Percentiles rank a stretch among this genome's conserved stretches.
Evolutionary conservation across 2,329 filamentous ascomycete genomes (phyloP).

Genomic region (Trichoderma asperellum): DNA sequence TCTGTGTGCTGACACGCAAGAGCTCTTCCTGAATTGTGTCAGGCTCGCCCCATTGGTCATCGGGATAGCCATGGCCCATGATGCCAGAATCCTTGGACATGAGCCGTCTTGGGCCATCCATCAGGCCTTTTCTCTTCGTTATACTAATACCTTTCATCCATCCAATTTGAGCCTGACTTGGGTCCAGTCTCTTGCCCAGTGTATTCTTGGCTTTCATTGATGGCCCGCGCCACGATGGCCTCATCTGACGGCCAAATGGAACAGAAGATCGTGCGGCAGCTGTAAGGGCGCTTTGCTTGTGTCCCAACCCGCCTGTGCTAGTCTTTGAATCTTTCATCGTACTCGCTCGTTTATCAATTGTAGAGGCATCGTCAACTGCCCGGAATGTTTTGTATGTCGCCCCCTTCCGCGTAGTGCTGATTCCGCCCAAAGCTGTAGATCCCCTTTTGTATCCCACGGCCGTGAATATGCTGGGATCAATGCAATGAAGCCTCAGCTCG

Average conservation of each 20-base stretch:
- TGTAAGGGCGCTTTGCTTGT: slow-evolving; percentile 51
- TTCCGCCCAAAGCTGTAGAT: slow-evolving; percentile 62
- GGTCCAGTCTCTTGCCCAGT: slow-evolving; percentile 48
- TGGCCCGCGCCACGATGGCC: slow-evolving; percentile 56
- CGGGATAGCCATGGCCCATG: slow-evolving; percentile 56
- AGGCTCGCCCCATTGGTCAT: slow-evolving; percentile 62
- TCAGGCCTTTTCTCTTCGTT: slow-evolving; percentile 56
- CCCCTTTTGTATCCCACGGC: slow-evolving; percentile 76
- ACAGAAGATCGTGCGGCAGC: slow-evolving; percentile 48
- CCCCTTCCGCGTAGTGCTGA: slow-evolving; percentile 79
- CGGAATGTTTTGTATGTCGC: slow-evolving; percentile 85
- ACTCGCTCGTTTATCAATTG: slow-evolving; percentile 60
- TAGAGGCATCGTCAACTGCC: slow-evolving; percentile 64
- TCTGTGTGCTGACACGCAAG: slow-evolving; percentile 62
- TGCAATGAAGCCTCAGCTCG: slow-evolving; percentile 75
- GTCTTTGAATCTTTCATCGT: slow-evolving; percentile 66
- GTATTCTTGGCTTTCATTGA: slow-evolving; percentile 62
- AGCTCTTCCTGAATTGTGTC: slow-evolving; percentile 69
- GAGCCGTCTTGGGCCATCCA: slow-evolving; percentile 48
- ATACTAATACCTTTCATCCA: slow-evolving; percentile 73
- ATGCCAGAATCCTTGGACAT: slow-evolving; percentile 57
- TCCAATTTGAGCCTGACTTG: slow-evolving; percentile 62
- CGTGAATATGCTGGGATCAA: slow-evolving; percentile 66
- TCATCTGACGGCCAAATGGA: slow-evolving; percentile 38
- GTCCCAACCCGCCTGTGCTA: slow-evolving; percentile 46